Percentiles rank a stretch among this genome's conserved stretches.
Conservation (phyloP, 2,329 filamentous ascomycete genomes). For the Colletotrichum sp. region DNA sequence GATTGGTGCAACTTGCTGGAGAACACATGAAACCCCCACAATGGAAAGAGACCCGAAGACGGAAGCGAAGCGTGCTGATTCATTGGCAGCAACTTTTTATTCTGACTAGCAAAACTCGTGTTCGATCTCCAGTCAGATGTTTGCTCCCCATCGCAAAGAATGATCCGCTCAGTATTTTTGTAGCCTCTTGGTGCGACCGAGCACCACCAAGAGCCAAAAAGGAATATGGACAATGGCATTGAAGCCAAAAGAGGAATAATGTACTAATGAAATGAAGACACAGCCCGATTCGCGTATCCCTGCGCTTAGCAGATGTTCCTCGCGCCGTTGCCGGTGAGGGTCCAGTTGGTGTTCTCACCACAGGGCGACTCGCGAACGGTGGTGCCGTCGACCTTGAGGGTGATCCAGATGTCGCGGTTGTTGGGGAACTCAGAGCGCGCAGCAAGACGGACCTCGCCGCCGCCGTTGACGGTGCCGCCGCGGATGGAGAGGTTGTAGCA, state of each 20-base stretch:
- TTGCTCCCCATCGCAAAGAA: background rate
- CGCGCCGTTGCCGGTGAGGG: conserved; percentile 48
- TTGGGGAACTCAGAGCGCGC: conserved; percentile 60
- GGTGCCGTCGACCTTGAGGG: conserved; percentile 51
- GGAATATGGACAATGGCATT: background rate
- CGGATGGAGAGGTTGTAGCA: conserved; percentile 60
- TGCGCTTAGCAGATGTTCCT: conserved; percentile 43
- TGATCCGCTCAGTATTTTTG: background rate
- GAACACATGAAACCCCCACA: background rate
- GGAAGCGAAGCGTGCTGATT: background rate
- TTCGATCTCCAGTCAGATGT: background rate
- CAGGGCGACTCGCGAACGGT: conserved; percentile 60
- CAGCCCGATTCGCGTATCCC: background rate
- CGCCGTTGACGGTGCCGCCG: conserved; percentile 56
- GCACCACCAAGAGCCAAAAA: background rate
- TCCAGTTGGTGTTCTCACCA: conserved; percentile 56
- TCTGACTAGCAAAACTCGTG: background rate
- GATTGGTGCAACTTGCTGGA: background rate
- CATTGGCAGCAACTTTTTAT: background rate
- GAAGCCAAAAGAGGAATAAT: background rate
- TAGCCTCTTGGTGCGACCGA: background rate
- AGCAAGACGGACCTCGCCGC: conserved; percentile 59
- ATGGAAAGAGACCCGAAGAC: background rate
- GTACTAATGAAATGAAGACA: background rate
- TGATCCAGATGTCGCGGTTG: conserved; percentile 55